Evolutionary conservation across 371 early-diverging fungal species (phyloP), one percentile per base, ranked within the genome.

Genomic region (Lichtheimia corymbifera): DNA sequence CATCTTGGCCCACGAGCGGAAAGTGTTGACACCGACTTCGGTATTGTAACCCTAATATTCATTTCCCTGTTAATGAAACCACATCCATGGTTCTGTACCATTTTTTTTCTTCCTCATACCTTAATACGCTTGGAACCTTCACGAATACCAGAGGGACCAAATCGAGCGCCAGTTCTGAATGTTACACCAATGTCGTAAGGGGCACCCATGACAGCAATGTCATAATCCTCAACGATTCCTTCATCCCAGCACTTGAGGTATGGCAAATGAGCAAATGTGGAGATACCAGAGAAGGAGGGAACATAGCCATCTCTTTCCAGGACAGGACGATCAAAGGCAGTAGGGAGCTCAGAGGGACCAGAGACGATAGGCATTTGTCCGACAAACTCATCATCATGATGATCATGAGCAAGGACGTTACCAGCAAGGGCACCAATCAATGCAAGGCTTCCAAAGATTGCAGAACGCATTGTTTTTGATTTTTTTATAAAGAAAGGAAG

Each of bases 121-220:
- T 76, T 74, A 54, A 71, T 75, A 25, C 79, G 68, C 62, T 71
- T 74, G 15, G 76, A 73, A 1, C 77, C 77, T 61, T 76, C 71
- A 27, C 82, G 77, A 44, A 81, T 81, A 35, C 67, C 79, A 18
- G 71, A 70, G 3, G 82, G 82, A 35, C 82, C 82, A 65, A 81
- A 81, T 24, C 82, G 63, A 27, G 82, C 82, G 22, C 82, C 82
- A 47, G 82, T 72, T 47, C 80, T 66, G 43, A 73, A 81, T 14
- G 73, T 79, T 9, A 77, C 78, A 20, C 76, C 79, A 41, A 77
- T 80, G 47, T 80, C 80, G 60, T 74, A 80, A 18, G 80, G 80
- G 42, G 73, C 70, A 44, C 82, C 82, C 24, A 81, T 61, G 12
- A 81, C 67, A 4, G 80, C 80, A 58, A 81, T 77, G 55, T 79